phyloP scores from a whole-genome alignment of 2,329 filamentous ascomycete genomes.

The Epichloe gansuensis region DNA sequence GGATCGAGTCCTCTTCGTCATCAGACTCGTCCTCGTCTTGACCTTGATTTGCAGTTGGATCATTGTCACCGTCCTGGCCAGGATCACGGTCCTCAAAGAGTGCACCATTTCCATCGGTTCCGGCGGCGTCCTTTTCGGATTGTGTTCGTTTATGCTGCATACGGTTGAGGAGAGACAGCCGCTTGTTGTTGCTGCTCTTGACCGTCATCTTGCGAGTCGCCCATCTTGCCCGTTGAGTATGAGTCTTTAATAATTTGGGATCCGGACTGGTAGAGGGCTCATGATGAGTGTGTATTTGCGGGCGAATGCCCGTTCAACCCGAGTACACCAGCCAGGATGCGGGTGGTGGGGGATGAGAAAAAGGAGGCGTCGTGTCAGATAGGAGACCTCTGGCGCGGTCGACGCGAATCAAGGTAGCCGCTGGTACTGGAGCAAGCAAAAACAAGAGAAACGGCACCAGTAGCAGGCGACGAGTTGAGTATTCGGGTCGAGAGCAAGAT shows the following conservation, averaged over 20 bases:
- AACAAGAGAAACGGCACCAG: background rate
- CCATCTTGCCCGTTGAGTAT: constrained; percentile 78
- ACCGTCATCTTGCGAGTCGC: constrained; percentile 81
- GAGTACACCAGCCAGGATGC: constrained; percentile 24
- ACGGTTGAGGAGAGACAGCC: constrained; percentile 69
- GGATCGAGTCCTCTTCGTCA: constrained; percentile 28
- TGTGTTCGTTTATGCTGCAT: constrained; percentile 50
- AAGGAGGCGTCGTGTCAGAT: background rate
- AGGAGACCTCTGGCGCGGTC: constrained; percentile 2
- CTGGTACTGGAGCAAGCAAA: background rate
- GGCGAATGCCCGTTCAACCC: constrained; percentile 28
- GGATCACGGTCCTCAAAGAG: constrained; percentile 19
- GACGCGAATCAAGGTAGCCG: constrained; percentile 1
- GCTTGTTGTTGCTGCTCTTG: constrained; percentile 65
- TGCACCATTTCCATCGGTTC: constrained; percentile 20
- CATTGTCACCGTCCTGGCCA: constrained; percentile 13
- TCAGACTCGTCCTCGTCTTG: constrained; percentile 25
- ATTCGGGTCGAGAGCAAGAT: background rate
- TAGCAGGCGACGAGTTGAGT: background rate
- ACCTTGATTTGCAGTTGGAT: constrained; percentile 22
- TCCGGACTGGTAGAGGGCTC: constrained; percentile 18
- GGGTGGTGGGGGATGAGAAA: constrained; percentile 5
- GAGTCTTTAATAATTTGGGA: constrained; percentile 9
- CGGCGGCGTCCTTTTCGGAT: constrained; percentile 55
- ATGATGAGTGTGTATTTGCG: constrained; percentile 23